Evolutionary conservation across 768 basidiomycete species (phyloP).

Genomic region (Harrya chromipes): DNA sequence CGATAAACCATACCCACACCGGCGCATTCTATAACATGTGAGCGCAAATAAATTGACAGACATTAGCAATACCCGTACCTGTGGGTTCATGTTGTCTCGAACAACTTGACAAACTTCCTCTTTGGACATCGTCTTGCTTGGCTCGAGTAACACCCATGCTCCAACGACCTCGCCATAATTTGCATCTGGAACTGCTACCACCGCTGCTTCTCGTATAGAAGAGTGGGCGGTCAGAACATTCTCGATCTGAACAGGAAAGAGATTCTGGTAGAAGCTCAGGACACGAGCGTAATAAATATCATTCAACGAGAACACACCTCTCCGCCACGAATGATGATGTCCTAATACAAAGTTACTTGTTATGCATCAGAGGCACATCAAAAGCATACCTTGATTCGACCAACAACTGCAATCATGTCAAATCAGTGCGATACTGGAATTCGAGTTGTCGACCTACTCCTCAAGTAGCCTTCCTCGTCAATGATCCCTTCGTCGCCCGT

Average conservation of each 20-base stretch:
- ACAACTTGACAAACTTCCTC: conserved; percentile 57
- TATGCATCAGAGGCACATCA: neutral
- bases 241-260: conserved; percentile 85
- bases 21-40: conserved; percentile 59
- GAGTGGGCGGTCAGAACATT: conserved; percentile 59
- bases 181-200: conserved; percentile 64
- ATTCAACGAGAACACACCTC: conserved; percentile 45
- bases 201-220: conserved; percentile 68
- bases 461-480: conserved; percentile 77
- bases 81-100: conserved; percentile 66
- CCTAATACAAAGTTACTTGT: conserved; percentile 36
- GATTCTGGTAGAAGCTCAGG: conserved; percentile 46
- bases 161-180: conserved; percentile 79
- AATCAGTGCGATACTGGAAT: neutral
- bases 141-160: conserved; percentile 65
- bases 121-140: conserved; percentile 35
- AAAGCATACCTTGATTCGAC: conserved; percentile 64
- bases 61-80: conserved; percentile 42
- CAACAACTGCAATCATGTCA: conserved; percentile 52
- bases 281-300: neutral
- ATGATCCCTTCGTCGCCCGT: conserved; percentile 81
- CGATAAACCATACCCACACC: conserved; percentile 80
- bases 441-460: conserved; percentile 43
- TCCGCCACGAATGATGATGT: conserved; percentile 84
- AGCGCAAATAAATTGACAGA: neutral